Evolutionary conservation across 495 filamentous ascomycete species (phyloP), one percentile per base, ranked within the genome.

Genomic region (Aspergillus heteromorphus): DNA sequence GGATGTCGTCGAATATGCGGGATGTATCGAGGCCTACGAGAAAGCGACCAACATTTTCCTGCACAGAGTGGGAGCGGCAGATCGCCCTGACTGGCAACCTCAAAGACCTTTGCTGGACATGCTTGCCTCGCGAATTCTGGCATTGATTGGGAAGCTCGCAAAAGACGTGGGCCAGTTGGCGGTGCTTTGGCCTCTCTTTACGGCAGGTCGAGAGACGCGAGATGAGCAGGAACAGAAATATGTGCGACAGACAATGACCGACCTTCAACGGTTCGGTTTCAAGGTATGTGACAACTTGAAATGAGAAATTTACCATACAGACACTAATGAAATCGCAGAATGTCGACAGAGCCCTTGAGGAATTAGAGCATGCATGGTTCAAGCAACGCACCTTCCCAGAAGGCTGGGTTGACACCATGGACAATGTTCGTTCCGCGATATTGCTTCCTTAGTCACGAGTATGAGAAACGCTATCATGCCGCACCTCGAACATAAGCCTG

Each of bases 21-120:
- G 70, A 8, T 73, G 72, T 41, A 68, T 74, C 29, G 72, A 74
- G 42, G 68, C 70, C 0, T 74, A 73, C 47, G 72, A 74, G 27
- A 73, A 74, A 48, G 72, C 72, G 11, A 73, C 72, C 3, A 65
- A 66, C 20, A 58, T 74, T 2, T 69, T 66, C 49, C 56, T 74
- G 9, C 67, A 73, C 51, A 66, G 71, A 49, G 53, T 74, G 8
- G 68, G 57, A 25, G 68, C 65, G n/a, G 68, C 64, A 21, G 67
- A 57, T 11, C 67, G 72, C 43, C 65, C 66, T 6, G 61, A 63
- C 29, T 60, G 60, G 55, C 62, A 69, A 19, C 51, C 65, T 0
- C 65, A 69, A 30, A 57, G 54, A 42, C 56, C 56, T 1, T 56
- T 70, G 30, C 21, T 74, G 41, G 63, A 67, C 34, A 63, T 65